Evolutionary conservation across 306 rosid species (phyloP), one percentile per base, ranked within the genome.

Genomic region (Carpinus viminea): DNA sequence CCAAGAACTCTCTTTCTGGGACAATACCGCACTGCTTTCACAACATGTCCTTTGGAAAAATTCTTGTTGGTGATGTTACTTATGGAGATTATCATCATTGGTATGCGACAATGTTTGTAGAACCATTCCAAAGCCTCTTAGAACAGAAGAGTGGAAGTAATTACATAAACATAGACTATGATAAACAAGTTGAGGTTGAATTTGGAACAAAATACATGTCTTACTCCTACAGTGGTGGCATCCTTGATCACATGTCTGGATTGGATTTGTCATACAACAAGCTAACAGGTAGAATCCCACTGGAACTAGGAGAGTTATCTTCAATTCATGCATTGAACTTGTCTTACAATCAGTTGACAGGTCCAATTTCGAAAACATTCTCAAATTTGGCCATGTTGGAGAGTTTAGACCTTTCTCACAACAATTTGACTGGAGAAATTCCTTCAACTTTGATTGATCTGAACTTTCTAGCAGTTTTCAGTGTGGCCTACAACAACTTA

Each of bases 181-280:
- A 2, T 4, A 10, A 9, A 53, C 18, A 60, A 8, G n/a, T 24
- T 8, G 31, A 26, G 6, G 78, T 17, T 43, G 10, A 26, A 3
- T 60, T 60, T 53, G 50, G 38, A 20, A 59, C 55, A 4, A 75
- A 59, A 10, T 2, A 45, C 7, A 61, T 59, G 57, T 24, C 3
- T 15, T 0, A 13, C 36, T 21, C 28, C 11, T 75, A 45, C 71
- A 8, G 15, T 45, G 78, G 60, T 12, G n/a, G 5, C 15, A 0
- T 26, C 20, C 54, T 68, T 20, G 12, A 52, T 5, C 10, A 12
- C 31, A 53, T 66, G 65, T 65, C 55, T 7, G 52, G 31, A 66
- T 55, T 76, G 17, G 80, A 76, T 68, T 38, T 76, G 28, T 68
- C 80, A n/a, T 28, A 24, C 10, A 76, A 76, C 28, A 38, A 76